phyloP scores from a whole-genome alignment of 1,139 yeast genomes.

The Geotrichum citri-aurantii region DNA sequence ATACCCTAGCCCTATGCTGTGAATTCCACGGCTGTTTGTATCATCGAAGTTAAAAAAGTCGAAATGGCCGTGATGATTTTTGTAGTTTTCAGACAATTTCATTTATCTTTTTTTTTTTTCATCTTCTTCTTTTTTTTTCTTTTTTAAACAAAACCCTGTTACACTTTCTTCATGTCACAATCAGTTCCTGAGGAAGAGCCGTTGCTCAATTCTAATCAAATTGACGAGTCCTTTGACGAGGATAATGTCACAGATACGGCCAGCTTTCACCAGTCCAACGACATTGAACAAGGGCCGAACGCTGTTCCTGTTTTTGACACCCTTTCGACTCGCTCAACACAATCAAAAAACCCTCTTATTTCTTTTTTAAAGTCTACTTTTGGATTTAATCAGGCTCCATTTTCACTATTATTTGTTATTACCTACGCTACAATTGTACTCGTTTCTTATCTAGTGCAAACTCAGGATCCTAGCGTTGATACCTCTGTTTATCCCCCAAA shows the following conservation, averaged over 20 bases:
- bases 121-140: neutral
- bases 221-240: neutral
- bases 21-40: neutral
- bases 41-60: neutral
- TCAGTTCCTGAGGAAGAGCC: conserved; percentile 11
- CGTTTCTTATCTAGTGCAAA: conserved; percentile 14
- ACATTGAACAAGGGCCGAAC: conserved; percentile 1
- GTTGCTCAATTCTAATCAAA: neutral
- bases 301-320: neutral
- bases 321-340: neutral
- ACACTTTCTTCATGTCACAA: neutral
- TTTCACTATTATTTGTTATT: conserved; percentile 26
- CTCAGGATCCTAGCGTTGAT: conserved; percentile 21
- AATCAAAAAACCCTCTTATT: neutral
- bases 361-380: conserved; percentile 21
- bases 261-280: neutral
- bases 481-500: conserved; percentile 20
- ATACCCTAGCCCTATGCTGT: conserved; percentile 2
- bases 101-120: neutral
- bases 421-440: conserved; percentile 20
- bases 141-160: neutral
- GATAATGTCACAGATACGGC: neutral
- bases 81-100: neutral
- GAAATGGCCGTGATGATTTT: neutral
- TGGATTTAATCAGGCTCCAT: conserved; percentile 28